These are phyloP conservation scores for Hemileia vastatrix DNA, from an alignment of 1,284 basidiomycete species.

Conservation along the genomic window DNA sequence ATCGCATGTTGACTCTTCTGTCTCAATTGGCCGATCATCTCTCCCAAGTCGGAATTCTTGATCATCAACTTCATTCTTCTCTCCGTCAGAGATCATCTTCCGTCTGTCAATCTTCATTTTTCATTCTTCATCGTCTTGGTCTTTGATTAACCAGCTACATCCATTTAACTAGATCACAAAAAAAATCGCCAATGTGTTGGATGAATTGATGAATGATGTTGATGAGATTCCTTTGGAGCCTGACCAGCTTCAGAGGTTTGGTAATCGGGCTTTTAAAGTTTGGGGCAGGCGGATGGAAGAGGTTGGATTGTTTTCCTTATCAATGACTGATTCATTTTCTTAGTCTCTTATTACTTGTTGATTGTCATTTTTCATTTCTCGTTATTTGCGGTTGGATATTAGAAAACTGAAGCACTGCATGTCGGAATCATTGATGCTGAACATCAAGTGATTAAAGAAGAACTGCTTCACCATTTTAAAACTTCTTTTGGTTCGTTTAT, in stretches of 20 bases:
- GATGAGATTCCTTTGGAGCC: constrained; percentile 66
- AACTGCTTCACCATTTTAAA: constrained; percentile 64
- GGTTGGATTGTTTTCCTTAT: constrained; percentile 48
- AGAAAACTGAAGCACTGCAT: constrained; percentile 60
- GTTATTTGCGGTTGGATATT: constrained; percentile 3
- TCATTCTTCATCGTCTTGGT: background rate
- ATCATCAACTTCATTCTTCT: background rate
- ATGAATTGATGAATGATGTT: constrained; percentile 66
- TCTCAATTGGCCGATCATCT: background rate
- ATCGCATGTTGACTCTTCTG: background rate
- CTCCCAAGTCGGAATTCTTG: background rate
- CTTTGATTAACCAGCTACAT: background rate
- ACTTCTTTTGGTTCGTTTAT: constrained; percentile 82
- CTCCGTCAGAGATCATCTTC: background rate
- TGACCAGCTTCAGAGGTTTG: constrained; percentile 85
- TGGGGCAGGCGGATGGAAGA: constrained; percentile 74
- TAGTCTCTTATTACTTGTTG: background rate
- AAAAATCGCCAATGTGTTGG: constrained; percentile 54
- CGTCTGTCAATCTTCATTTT: background rate
- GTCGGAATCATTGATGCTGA: constrained; percentile 50
- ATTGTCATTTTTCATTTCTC: constrained; percentile 5
- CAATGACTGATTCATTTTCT: background rate
- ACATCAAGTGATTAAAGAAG: constrained; percentile 51
- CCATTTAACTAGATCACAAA: constrained; percentile 48
- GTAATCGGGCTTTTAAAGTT: constrained; percentile 80